Evolutionary conservation across 2,329 filamentous ascomycete species (phyloP), one percentile per base, ranked within the genome.

Genomic region (Incumbomyces delicatus): DNA sequence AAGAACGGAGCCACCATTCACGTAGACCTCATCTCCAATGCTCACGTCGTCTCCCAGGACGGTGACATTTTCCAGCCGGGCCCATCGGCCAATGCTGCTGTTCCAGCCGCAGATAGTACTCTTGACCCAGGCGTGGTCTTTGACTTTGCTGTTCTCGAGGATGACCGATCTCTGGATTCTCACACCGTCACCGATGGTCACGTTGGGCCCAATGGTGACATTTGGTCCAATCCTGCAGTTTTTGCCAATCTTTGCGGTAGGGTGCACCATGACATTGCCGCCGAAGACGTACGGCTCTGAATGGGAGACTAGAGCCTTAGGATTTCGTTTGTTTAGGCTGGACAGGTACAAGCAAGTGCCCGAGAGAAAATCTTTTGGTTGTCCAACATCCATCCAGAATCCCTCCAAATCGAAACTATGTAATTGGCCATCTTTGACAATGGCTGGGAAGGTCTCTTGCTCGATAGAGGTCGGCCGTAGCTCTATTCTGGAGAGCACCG

Each of bases 331-430:
- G 49, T 88, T 78, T 50, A 96, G 78, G 2, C 87, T 94, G 39
- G 87, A 88, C 44, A 98, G 85, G 73, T 95, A 96, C 53, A 98
- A 77, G 71, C 90, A 96, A 52, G 92, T 96, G 53, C 90, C 90
- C 17, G 85, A 87, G 47, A 98, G 75, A 78, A 96, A 98, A 65
- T 98, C 90, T 75, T 96, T 98, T 59, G 90, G 90, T 71, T 98
- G 90, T 60, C 90, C 90, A 55, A 98, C 87, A 60, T 96, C 90
- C 90, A 96, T 96, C 90, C 90, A 96, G 80, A 94, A 96, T 58
- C 90, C 88, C 57, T 95, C 88, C 27, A 96, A 80, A 64, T 96
- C 90, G 64, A 94, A 95, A 1, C 87, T 95, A 76, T 96, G 90
- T 53, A 96, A 74, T 68, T 90, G 79, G 55, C 87, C 87, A 60